Base-by-base conservation (phyloP, 2,329 filamentous ascomycete species). In the Phyllosticta citrichinensis region DNA sequence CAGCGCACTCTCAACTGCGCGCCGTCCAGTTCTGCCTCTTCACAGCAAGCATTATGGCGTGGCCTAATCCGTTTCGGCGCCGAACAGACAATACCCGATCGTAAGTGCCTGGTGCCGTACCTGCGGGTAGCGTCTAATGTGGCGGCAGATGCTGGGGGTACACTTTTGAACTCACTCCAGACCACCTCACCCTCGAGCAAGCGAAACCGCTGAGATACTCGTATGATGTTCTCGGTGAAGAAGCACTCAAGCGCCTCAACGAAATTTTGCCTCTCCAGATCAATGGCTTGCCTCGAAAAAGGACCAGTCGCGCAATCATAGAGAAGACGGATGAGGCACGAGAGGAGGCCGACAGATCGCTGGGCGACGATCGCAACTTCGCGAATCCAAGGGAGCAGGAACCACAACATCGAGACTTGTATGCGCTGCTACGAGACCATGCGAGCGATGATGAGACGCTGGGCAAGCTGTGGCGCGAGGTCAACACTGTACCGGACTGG, bases 401-500 rank as follows among this genome's bases (percentile, higher is more conserved):
- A 63, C 59, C 62, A 8, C 71, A 70, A 5, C 68, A 77, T 51
- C 72, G 84, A 66, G 87, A 91, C 67, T 70, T 89, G 1, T 90
- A 87, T 68, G 76, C 75, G 11, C 71, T 90, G 9, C 73, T 93
- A 1, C 74, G 77, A 66, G 78, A 86, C 5, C 78, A 91, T 69
- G 76, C 79, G 10, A 69, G 74, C 2, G 75, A 78, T 5, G 82
- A 92, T 66, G 75, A 80, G 24, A 80, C 82, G 50, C 74, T 86
- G 22, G 67, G 71, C 8, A 66, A 80, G 59, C 74, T 93, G 9
- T 92, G 88, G 88, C 70, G 73, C 0, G 79, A 91, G 68, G 78
- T 88, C 61, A 86, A 84, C 62, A 84, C 80, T 0, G 73, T 90
- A 3, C 89, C 88, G 0, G 77, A 81, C 0, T 92, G 88, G 87